Evolutionary conservation across 345 rosid genomes (phyloP), one percentile per base, ranked within the genome.

Genomic region (Fremontodendron californicum): DNA sequence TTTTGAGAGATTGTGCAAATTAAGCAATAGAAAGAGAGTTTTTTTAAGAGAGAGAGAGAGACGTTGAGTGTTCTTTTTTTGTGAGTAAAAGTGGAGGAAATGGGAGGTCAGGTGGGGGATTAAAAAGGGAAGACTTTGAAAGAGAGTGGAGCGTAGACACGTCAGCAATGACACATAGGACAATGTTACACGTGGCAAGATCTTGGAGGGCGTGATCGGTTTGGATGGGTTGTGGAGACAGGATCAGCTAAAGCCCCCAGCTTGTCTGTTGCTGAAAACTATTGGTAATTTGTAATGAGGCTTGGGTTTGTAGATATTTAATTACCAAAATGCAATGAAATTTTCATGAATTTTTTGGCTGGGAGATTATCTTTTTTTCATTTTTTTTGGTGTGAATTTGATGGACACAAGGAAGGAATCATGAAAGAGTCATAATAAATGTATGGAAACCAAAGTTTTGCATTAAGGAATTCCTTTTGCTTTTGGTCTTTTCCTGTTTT

Each of bases 131-230:
- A 3, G 23, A 16, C 40, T 12, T 69, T 48, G 58, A 31, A 19
- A 31, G 51, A 10, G 7, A 27, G 73, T 15, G 86, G 85, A 82
- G 86, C 80, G 87, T 62, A 75, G 79, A 78, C 84, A 81, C 74
- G 80, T 83, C 78, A 23, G 80, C 1, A 23, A 48, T 15, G 21
- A 69, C 82, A 79, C 81, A 25, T 58, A 64, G 78, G 80, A 80
- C 21, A 12, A 64, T 9, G 2, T 6, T 11, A 74, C 78, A 85
- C 77, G 85, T 83, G 86, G 89, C 73, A 3, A 25, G 71, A 67
- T 81, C 33, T 77, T 75, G 75, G 84, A 49, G 11, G 29, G n/a
- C 31, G 78, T 71, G 60, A 12, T 43, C 15, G 37, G 42, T 61
- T 77, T 58, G 35, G 73, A 9, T 27, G 2, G 63, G 11, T 58